Evolutionary conservation across 116 monocot species (phyloP), one percentile per base, ranked within the genome.

Genomic region (Posidonia oceanica): DNA sequence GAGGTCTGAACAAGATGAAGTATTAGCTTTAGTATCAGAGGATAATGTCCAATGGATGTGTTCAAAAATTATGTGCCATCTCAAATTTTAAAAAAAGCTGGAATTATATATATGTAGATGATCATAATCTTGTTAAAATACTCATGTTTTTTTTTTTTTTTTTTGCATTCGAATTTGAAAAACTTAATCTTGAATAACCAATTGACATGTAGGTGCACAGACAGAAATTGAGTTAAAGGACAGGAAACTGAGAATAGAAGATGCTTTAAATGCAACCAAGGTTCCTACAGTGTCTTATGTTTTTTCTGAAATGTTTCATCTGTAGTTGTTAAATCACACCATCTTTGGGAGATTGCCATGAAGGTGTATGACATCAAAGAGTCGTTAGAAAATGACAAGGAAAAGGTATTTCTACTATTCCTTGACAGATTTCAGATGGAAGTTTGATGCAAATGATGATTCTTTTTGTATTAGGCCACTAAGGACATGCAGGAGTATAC

Each of bases 191-290:
- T 2, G 12, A 6, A 18, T 20, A 5, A 40, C 39, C 14, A 64
- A 73, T 67, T 78, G 52, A 60, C 81, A 94, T 90, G 94, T 94
- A 42, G 94, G 94, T 75, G 94, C 90, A 64, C 87, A 85, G 40
- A 94, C 94, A 53, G 78, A 84, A 67, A 82, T 90, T 20, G 94
- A 94, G 63, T 68, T 90, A 72, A 85, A 84, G 77, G 90, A 86
- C 57, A 90, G 77, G 70, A 87, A 80, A 66, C 71, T 94, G 68
- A 94, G 90, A 78, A 78, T 90, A 69, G 94, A 94, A 80, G 94
- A 90, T 84, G 90, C 94, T 72, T 70, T 94, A 65, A 94, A 90
- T 77, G 87, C 94, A 69, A 84, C 90, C 7, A 90, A 82, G 78
- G 94, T 90, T 71, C 62, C 75, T 67, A n/a, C 39, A 2, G 63